These are phyloP conservation scores for Nakazawaea molendinolei DNA, from an alignment of 805 yeast genomes.

Conservation along the genomic window DNA sequence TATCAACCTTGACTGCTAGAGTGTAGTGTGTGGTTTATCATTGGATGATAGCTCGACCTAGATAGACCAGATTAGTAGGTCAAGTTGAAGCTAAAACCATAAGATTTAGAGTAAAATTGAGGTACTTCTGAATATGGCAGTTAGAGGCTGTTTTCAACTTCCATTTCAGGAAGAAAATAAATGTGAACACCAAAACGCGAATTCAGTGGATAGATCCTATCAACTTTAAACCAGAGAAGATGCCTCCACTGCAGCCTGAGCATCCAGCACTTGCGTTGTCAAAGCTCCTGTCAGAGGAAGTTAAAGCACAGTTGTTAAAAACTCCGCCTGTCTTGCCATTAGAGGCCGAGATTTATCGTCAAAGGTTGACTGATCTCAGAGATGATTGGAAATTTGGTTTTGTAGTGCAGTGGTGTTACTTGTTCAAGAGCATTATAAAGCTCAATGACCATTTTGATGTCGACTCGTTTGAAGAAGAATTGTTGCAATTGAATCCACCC, in stretches of 20 bases:
- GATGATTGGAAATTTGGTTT: constrained; percentile 30
- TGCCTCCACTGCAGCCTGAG: constrained; percentile 6
- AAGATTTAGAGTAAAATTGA: too few species aligned
- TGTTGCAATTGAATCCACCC: constrained; percentile 37
- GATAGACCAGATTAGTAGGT: too few species aligned
- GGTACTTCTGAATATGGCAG: too few species aligned
- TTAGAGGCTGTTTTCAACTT: too few species aligned
- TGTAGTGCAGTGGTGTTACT: constrained; percentile 49
- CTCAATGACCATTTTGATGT: constrained; percentile 50
- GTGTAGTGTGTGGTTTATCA: too few species aligned
- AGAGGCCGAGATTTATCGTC: constrained; percentile 30
- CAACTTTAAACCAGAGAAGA: too few species aligned
- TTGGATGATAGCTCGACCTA: too few species aligned
- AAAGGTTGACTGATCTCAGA: constrained; percentile 25
- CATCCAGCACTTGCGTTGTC: constrained; percentile 28
- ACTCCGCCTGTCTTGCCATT: constrained; percentile 32
- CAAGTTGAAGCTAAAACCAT: too few species aligned
- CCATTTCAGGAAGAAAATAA: too few species aligned
- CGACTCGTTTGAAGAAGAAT: constrained; percentile 56
- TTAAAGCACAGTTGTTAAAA: constrained; percentile 26
- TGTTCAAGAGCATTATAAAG: constrained; percentile 44
- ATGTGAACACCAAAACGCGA: too few species aligned
- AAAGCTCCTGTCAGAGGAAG: constrained; percentile 27
- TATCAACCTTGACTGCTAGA: too few species aligned
- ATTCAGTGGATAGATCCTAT: too few species aligned